Conservation (phyloP, 106 monocot genomes). For the Narthecium ossifragum region DNA sequence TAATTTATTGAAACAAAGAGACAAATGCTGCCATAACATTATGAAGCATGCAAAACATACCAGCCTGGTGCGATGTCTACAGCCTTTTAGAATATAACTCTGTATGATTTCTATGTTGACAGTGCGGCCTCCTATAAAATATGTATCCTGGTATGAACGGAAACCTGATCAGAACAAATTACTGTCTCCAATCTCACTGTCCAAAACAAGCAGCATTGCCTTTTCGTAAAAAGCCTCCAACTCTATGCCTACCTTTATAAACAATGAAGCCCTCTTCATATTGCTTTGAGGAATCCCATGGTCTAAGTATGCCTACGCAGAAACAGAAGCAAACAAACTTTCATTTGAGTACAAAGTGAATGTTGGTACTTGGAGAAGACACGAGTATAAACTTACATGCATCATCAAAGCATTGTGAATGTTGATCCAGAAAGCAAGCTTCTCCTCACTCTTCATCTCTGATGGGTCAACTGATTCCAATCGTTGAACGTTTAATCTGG, state of each 20-base stretch:
- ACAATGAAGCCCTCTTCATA: slow-evolving; percentile 20
- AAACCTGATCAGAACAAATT: background rate
- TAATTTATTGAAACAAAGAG: too few species aligned
- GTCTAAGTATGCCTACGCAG: slow-evolving; percentile 62
- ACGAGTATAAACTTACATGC: slow-evolving; percentile 47
- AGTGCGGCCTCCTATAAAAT: slow-evolving; percentile 31
- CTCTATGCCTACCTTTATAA: slow-evolving; percentile 51
- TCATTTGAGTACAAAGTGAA: too few species aligned
- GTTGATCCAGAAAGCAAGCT: slow-evolving; percentile 78
- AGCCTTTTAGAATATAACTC: slow-evolving; percentile 36
- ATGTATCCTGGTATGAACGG: slow-evolving; percentile 18
- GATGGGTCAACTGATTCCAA: slow-evolving; percentile 40
- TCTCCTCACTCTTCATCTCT: slow-evolving; percentile 55
- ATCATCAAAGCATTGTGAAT: slow-evolving; percentile 70
- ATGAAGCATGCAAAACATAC: slow-evolving; percentile 22
- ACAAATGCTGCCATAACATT: too few species aligned
- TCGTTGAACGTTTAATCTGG: slow-evolving; percentile 33
- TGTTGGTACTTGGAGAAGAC: too few species aligned
- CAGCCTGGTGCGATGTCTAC: slow-evolving; percentile 39
- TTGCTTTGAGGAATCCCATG: slow-evolving; percentile 40
- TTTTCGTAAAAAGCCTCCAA: too few species aligned
- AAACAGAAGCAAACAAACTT: slow-evolving; percentile 1
- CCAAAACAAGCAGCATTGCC: background rate
- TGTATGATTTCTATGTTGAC: slow-evolving; percentile 43
- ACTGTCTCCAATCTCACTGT: background rate